Percentiles rank a stretch among this genome's conserved stretches.
Conservation (phyloP, 495 filamentous ascomycete genomes). For the Aspergillus affinis region DNA sequence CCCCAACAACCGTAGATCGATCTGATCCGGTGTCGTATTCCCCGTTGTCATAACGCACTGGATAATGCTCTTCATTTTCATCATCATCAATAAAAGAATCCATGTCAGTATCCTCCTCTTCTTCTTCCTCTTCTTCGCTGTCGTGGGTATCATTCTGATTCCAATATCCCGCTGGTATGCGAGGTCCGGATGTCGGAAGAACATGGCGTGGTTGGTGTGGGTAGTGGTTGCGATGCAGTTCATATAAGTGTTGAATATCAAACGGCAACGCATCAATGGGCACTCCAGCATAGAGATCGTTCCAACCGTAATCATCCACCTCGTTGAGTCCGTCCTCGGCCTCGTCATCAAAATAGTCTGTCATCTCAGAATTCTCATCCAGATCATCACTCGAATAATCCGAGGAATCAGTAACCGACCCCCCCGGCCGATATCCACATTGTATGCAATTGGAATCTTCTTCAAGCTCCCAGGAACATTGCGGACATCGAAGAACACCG, state of each 20-base stretch:
- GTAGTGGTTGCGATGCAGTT: slow-evolving; percentile 5
- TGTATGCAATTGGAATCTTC: slow-evolving; percentile 53
- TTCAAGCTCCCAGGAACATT: slow-evolving; percentile 63
- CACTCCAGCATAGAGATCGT: slow-evolving; percentile 23
- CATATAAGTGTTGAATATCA: slow-evolving; percentile 12
- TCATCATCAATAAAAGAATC: slow-evolving; percentile 46
- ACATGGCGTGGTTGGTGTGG: background rate
- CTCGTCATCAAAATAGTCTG: slow-evolving; percentile 35
- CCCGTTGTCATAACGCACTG: slow-evolving; percentile 8
- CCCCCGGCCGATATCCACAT: slow-evolving; percentile 53
- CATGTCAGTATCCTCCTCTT: slow-evolving; percentile 37
- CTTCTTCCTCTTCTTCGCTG: slow-evolving; percentile 36
- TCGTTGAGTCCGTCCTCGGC: slow-evolving; percentile 37
- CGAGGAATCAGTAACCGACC: slow-evolving; percentile 29
- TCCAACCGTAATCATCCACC: slow-evolving; percentile 23
- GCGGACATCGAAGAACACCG: slow-evolving; percentile 61
- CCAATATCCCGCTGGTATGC: background rate
- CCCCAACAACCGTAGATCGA: slow-evolving; percentile 33
- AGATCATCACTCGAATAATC: slow-evolving; percentile 26
- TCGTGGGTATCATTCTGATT: slow-evolving; percentile 11
- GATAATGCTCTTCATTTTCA: no score
- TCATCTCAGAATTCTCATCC: slow-evolving; percentile 34
- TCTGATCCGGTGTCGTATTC: slow-evolving; percentile 28
- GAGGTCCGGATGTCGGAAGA: background rate
- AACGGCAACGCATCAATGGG: slow-evolving; percentile 11